Evolutionary conservation across 306 rosid species (phyloP).

Genomic region (Trifolium repens): DNA sequence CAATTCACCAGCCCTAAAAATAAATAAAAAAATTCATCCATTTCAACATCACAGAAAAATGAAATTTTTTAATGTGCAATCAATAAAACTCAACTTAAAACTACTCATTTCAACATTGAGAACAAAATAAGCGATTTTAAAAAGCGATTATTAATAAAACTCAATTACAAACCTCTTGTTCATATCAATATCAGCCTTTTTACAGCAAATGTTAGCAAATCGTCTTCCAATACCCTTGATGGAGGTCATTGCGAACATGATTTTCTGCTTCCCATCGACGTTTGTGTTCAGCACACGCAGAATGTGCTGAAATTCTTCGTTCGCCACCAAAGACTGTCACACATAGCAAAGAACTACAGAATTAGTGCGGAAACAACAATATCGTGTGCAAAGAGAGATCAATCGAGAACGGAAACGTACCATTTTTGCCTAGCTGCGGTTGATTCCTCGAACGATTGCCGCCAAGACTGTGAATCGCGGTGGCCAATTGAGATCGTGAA

Average conservation of each 20-base stretch:
- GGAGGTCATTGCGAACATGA: constrained; percentile 57
- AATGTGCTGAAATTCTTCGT: constrained; percentile 64
- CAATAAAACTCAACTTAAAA: neutral
- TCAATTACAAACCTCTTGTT: constrained; percentile 48
- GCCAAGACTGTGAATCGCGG: neutral
- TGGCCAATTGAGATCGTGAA: neutral
- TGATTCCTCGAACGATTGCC: neutral
- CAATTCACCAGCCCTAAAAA: constrained; percentile 55
- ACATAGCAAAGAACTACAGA: neutral
- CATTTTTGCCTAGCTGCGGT: neutral
- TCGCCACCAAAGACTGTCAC: constrained; percentile 56
- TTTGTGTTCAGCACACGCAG: constrained; percentile 62
- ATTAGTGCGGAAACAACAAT: neutral
- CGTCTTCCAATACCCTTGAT: constrained; percentile 62
- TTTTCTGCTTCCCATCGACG: constrained; percentile 63
- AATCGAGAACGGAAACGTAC: neutral
- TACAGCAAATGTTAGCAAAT: constrained; percentile 55
- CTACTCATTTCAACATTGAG: too few species aligned
- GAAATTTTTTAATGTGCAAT: neutral
- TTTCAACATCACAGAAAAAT: neutral
- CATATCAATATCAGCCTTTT: constrained; percentile 64
- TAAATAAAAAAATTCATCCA: neutral
- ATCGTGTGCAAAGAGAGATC: neutral
- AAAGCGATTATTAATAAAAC: too few species aligned
- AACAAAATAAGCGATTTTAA: too few species aligned